Conservation (phyloP, 2,329 filamentous ascomycete genomes). For the Alternaria rosae region DNA sequence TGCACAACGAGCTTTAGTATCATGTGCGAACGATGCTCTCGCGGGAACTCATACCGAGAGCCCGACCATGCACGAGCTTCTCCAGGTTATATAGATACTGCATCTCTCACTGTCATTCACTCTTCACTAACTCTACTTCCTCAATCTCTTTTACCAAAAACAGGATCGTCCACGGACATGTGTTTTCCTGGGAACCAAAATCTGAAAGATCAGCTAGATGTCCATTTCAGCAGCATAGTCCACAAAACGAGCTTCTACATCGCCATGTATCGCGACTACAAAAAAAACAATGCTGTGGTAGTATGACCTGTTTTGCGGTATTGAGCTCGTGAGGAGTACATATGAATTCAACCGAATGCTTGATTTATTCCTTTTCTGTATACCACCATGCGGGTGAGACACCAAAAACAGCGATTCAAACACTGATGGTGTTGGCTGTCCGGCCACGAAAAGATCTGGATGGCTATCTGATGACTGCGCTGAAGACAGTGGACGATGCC, state of each 20-base stretch:
- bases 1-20: accelerated
- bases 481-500: not conserved
- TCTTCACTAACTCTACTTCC: not conserved
- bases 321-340: not conserved
- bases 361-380: not conserved
- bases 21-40: not conserved
- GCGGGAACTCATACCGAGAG: not conserved
- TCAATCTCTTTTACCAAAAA: not conserved
- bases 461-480: not conserved
- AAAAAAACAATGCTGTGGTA: accelerated
- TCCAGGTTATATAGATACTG: accelerated
- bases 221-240: not conserved
- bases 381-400: too few relatives aligned
- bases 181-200: not conserved
- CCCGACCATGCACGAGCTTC: not conserved
- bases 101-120: not conserved
- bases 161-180: not conserved
- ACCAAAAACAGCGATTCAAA: not conserved
- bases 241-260: not conserved
- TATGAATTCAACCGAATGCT: not conserved
- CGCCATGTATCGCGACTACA: not conserved
- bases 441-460: not conserved
- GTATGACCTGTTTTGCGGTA: not conserved
- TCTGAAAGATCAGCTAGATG: not conserved
- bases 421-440: not conserved